Base-by-base conservation (phyloP, 352 stramenopile species). In the Nothophytophthora sp. region DNA sequence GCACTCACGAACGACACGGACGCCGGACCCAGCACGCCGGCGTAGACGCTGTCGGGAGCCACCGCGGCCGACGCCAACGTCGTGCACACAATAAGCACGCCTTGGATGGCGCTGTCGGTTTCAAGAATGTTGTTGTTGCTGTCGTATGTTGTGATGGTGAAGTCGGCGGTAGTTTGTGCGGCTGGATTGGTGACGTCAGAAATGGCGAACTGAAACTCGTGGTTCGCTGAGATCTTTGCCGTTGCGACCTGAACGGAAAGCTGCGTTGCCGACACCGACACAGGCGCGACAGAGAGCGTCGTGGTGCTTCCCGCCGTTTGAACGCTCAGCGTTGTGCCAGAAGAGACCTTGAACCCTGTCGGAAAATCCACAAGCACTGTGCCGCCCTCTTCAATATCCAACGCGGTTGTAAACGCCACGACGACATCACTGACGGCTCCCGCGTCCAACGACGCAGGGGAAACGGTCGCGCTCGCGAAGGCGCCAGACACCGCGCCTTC, bases 1-100 rank as follows among this genome's bases (percentile, higher is more conserved):
- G 36, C 63, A 12, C 50, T 81, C 28, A 54, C 80, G 39, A 86
- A 81, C 23, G 57, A 22, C 5, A 82, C 60, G 1, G 60, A 65
- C 8, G 49, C 50, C 7, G 38, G 55, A 1, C 67, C 62, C 6
- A 30, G 38, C 35, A 60, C 57, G 10, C 68, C 74, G 1, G 59
- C 74, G 5, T 68, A 48, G 20, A 68, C 28, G 12, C 51, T 67
- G n/a, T 70, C 62, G 6, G 63, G 63, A 7, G 34, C 30, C 23
- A 81, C 53, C 11, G 24, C 33, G 3, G 41, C 58, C 1, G 6
- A 2, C 3, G 44, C 29, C 35, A 81, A 60, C 13, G 41, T 28
- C 1, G 54, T 55, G 0, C n/a, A 37, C 1, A 7, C n/a, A 11
- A 81, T 77, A 0, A n/a, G 46, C 3, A 66, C 16, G 2, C 45